Conservation (phyloP, 2,329 filamentous ascomycete species). For the Aspergillus ochraceus region DNA sequence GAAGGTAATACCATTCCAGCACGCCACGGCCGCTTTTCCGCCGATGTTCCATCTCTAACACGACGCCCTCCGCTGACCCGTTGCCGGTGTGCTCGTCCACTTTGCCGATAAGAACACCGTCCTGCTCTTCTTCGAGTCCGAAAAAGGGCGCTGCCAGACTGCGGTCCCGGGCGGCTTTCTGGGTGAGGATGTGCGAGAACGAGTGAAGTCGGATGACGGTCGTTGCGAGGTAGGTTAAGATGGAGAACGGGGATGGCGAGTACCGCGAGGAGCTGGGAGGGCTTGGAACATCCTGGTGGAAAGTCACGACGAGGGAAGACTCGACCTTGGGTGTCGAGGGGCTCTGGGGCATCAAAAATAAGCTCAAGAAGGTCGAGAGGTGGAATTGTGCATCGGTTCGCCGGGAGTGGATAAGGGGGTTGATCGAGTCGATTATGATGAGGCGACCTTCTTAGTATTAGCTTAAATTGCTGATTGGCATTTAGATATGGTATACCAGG, state of each 20-base stretch:
- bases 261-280: constrained; percentile 38
- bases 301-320: constrained; percentile 73
- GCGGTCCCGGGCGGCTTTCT: constrained; percentile 72
- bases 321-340: constrained; percentile 32
- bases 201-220: constrained; percentile 74
- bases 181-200: constrained; percentile 71
- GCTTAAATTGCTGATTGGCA: constrained; percentile 2
- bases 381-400: constrained; percentile 52
- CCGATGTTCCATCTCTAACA: constrained; percentile 83
- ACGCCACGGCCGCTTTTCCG: constrained; percentile 79
- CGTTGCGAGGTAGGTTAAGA: constrained; percentile 84
- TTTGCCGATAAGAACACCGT: constrained; percentile 75
- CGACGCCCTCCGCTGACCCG: constrained; percentile 58
- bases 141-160: constrained; percentile 75
- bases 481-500: neutral
- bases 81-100: constrained; percentile 34
- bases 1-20: constrained; percentile 65
- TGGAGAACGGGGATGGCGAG: constrained; percentile 67
- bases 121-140: constrained; percentile 73
- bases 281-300: constrained; percentile 77
- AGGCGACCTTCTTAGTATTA: constrained; percentile 60
- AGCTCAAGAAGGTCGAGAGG: constrained; percentile 69
- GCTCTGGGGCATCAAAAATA: constrained; percentile 59
- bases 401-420: constrained; percentile 55
- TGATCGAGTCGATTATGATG: constrained; percentile 77